Base-by-base conservation (phyloP, 2,329 filamentous ascomycete species). In the Aspergillus melleus region DNA sequence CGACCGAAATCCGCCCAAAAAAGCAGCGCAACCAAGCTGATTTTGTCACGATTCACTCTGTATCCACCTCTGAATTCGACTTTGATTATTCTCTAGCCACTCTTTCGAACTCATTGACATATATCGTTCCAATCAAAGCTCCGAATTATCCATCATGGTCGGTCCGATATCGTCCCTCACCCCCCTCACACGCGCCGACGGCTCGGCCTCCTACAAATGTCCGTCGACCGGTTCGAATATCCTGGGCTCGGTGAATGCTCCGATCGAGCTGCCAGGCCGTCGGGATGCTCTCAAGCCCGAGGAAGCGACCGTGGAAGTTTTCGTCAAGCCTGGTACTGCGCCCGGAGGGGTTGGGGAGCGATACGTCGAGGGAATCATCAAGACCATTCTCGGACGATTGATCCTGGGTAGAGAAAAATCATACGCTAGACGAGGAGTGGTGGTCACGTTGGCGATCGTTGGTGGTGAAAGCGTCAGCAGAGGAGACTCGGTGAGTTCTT, bases 301-400 rank as follows among this genome's bases (percentile, higher is more conserved):
- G 76, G 92, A 97, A 79, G 92, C 94, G 29, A 86, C 89, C 53
- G 83, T 99, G 65, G 95, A 98, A 77, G 91, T 99, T 59, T 88
- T 94, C 73, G 86, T 99, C 65, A 87, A 95, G 74, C 94, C 94
- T 52, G 89, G 90, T 39, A 88, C 89, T 64, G 93, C 93, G 16
- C 88, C 95, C 50, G 92, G 90, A 80, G 90, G 92, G 88, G 89
- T 90, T 19, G 85, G 88, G 63, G 90, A 93, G 76, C 85, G 92
- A 68, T 91, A 96, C 76, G 86, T 96, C 24, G 93, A 97, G 78
- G 86, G 72, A 4, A 72, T 80, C 42, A 52, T 81, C 49, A 74
- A 71, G 32, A 69, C 66, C 49, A 67, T 78, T 50, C 63, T 81
- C 44, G 67, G 70, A 26, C 69, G 73, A 51, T 61, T 80, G 10